A percentile compares a stretch with the other conserved stretches of the same genome.
Evolutionary conservation across 177 flowering plant genomes (phyloP).

Genomic region (Vitis hybrid): DNA sequence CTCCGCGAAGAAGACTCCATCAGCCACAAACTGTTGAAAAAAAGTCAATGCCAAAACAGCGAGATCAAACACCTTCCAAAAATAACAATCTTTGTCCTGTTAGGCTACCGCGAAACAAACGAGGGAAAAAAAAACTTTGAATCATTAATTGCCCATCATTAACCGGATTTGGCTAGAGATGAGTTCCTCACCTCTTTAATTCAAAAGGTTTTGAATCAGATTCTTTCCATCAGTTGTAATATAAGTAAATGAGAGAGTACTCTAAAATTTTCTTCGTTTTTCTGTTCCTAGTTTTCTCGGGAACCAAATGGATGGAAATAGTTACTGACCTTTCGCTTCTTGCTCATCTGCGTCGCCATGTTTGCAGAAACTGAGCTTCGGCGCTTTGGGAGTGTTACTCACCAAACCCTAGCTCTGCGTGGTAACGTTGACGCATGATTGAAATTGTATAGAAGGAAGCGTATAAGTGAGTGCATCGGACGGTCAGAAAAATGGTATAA

Average conservation of each 20-base stretch:
- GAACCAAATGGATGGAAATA: neutral
- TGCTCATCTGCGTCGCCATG: constrained; percentile 78
- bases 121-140: no score
- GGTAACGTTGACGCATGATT: neutral
- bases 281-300: no score
- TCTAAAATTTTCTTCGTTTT: no score
- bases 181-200: no score
- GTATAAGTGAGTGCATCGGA: neutral
- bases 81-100: neutral
- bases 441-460: neutral
- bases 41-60: neutral
- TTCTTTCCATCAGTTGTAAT: no score
- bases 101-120: no score
- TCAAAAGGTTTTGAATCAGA: neutral
- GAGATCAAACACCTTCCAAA: neutral
- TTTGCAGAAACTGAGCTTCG: neutral
- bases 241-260: no score
- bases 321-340: constrained; percentile 58
- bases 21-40: constrained; percentile 61
- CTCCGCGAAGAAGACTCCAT: constrained; percentile 76
- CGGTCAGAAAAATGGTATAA: neutral
- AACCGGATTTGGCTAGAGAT: no score
- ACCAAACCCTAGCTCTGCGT: neutral
- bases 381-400: neutral
- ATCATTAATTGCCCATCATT: no score